Base-by-base conservation (phyloP, 495 filamentous ascomycete species). In the Penicillium verhagenii region DNA sequence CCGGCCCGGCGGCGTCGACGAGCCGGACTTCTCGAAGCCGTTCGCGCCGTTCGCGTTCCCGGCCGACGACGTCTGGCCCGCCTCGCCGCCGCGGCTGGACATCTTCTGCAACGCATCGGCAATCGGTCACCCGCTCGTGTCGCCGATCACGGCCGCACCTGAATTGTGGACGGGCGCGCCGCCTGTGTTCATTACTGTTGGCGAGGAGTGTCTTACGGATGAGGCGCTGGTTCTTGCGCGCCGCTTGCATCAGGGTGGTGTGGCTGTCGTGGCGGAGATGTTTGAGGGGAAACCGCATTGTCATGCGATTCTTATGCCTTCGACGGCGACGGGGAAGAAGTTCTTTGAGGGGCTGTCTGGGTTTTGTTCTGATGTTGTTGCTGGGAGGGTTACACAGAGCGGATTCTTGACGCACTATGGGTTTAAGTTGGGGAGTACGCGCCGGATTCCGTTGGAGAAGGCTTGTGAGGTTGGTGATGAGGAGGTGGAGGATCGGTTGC, bases 261-360 rank as follows among this genome's bases (percentile, higher is more conserved):
- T 88, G 1, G 58, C 67, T 1, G 82, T 96, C 5, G 72, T 82
- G 28, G 87, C 84, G 35, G 84, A 92, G 61, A 80, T 90, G 68
- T 96, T 84, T 59, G 89, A 93, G 68, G 87, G 85, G 1, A 95
- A 96, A 90, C 92, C 92, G 40, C 93, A 97, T 64, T 89, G 87
- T 54, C 96, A 95, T 65, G 84, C 78, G 0, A 59, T 86, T 56
- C 45, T 95, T 0, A 70, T 96, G 52, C 68, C 75, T n/a, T 64
- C 61, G n/a, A 59, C 81, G 1, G 49, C 69, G 1, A 79, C 74
- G 6, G 62, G 77, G 1, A 70, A 69, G 51, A 67, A 74, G 42
- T 87, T 82, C 60, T 79, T 86, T 42, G 67, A 80, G 8, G 68
- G 78, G 18, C 80, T 83, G 72, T 74, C 80, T 0, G 70, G 65